Evolutionary conservation across 2,329 filamentous ascomycete genomes (phyloP), one percentile per base, ranked within the genome.

Genomic region (Cyphellophora europaea): DNA sequence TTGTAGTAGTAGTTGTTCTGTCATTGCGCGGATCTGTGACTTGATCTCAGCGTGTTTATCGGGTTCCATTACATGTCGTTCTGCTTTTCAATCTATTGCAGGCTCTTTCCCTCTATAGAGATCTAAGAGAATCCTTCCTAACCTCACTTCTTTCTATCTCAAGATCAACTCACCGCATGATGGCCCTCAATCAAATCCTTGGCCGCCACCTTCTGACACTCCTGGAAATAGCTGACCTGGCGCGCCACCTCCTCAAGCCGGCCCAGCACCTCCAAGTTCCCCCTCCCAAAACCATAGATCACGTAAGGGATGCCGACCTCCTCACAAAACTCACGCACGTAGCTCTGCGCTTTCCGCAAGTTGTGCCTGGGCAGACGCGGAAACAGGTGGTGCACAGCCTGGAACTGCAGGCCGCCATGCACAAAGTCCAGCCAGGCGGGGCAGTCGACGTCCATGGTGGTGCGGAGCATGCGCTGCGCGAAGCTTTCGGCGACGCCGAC

Each of bases 391-490:
- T 93, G 86, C 33, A 93, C 79, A 5, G 80, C 85, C 58, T 93
- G 86, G 58, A 93, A 93, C 56, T 93, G 87, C 42, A 93, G 64
- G 3, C 86, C 87, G 14, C 86, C 86, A 49, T 93, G 86, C 57
- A 93, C 74, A 54, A 87, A 93, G 54, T 93, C 86, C 10, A 93
- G 67, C 86, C 87, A 93, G 10, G 72, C 67, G 1, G 86, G 84
- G 53, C 86, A 93, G 54, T 91, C 85, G 14, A 93, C 78, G 45
- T 93, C 86, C 86, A 94, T 93, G 10, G 87, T 93, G 1, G 87
- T 94, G 47, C 88, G 79, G 30, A 94, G 69, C 80, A 93, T 91
- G 57, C 80, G 83, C 59, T 93, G 86, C 1, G 87, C 77, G 56
- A 94, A 94, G 0, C 83, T 91, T 56, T 94, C 87, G 33, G 79